phyloP scores from a whole-genome alignment of 164 flowering plant species.

The Taxillus chinensis region DNA sequence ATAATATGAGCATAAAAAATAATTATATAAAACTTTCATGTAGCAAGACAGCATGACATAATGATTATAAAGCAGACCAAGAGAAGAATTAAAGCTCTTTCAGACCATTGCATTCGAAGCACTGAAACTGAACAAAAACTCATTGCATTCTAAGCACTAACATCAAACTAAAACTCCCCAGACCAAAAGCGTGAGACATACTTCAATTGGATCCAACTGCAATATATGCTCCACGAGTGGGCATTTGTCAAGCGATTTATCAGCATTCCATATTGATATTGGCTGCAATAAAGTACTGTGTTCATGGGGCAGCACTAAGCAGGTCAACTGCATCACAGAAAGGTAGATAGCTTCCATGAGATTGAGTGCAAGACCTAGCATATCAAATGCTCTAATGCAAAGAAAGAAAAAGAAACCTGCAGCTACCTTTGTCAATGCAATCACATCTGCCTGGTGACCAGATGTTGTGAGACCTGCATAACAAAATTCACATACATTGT shows the following conservation, averaged over 20 bases:
- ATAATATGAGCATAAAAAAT: slow-evolving; percentile 2
- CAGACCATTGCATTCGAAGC: too few species aligned
- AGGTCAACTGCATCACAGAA: slow-evolving; percentile 62
- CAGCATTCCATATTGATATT: slow-evolving; percentile 82
- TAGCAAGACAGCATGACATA: too few species aligned
- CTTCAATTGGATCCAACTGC: slow-evolving; percentile 84
- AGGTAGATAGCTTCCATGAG: background rate
- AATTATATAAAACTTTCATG: background rate
- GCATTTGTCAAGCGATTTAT: slow-evolving; percentile 39
- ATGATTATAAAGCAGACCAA: too few species aligned
- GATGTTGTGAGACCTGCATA: slow-evolving; percentile 36
- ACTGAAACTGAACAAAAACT: too few species aligned
- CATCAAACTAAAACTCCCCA: background rate
- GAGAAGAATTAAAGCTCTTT: too few species aligned
- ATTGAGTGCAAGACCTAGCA: background rate
- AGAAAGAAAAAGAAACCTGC: background rate
- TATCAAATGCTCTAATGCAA: background rate
- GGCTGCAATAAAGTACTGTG: slow-evolving; percentile 46
- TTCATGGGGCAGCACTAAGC: slow-evolving; percentile 64
- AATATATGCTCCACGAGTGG: slow-evolving; percentile 68
- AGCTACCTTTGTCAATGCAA: slow-evolving; percentile 71
- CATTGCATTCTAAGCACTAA: background rate
- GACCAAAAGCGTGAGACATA: slow-evolving; percentile 19
- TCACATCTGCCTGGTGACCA: slow-evolving; percentile 52
- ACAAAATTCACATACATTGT: background rate